phyloP scores from a whole-genome alignment of 805 yeast species.

The Candida boidinii region DNA sequence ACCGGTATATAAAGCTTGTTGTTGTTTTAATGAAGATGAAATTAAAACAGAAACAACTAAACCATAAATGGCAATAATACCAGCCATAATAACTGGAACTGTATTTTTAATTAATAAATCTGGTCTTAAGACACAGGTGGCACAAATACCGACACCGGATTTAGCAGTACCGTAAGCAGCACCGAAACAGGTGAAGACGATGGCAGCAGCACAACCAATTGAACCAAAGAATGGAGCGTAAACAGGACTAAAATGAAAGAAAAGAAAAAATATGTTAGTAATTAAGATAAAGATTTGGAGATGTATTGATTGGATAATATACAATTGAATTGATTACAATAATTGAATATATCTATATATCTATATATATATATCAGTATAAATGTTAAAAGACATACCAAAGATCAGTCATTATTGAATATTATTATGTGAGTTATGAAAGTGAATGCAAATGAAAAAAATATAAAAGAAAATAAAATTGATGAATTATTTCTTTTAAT shows the following conservation, averaged over 20 bases:
- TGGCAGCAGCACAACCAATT: slow-evolving; percentile 98
- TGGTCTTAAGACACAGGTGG: slow-evolving; percentile 95
- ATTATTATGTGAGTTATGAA: too few species aligned
- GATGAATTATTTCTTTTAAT: too few species aligned
- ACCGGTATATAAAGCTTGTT: slow-evolving; percentile 92
- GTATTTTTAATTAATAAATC: slow-evolving; percentile 88
- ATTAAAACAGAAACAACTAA: slow-evolving; percentile 93
- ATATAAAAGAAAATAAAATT: too few species aligned
- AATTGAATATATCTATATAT: too few species aligned
- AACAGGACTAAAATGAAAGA: slow-evolving; percentile 43
- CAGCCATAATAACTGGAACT: slow-evolving; percentile 98
- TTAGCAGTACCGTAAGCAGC: slow-evolving; percentile 99
- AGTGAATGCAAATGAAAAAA: too few species aligned
- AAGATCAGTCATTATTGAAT: too few species aligned
- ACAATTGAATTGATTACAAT: too few species aligned
- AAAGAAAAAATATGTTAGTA: too few species aligned
- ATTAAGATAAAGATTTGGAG: too few species aligned
- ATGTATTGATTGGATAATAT: neutral
- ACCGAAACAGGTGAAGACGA: slow-evolving; percentile 97
- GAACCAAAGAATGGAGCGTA: slow-evolving; percentile 98
- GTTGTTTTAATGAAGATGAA: slow-evolving; percentile 80
- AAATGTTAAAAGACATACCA: too few species aligned
- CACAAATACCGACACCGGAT: slow-evolving; percentile 99
- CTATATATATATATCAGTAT: too few species aligned
- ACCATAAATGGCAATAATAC: slow-evolving; percentile 98